phyloP scores from a whole-genome alignment of 179 eudicot genomes.

The Spergularia azorica region DNA sequence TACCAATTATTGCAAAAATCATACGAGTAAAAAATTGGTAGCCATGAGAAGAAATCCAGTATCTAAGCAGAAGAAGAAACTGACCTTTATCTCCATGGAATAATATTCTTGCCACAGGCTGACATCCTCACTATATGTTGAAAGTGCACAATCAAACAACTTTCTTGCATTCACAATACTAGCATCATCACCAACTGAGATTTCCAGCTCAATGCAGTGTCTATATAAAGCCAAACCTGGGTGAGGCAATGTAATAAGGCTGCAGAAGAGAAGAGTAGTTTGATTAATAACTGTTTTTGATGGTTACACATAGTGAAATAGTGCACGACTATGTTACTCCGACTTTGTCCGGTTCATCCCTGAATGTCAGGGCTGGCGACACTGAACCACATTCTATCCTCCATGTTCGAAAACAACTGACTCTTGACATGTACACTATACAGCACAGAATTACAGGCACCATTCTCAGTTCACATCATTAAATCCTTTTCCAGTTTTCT shows the following conservation, averaged over 20 bases:
- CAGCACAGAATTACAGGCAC: background rate
- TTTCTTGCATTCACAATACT: conserved; percentile 60
- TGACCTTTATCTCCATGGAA: conserved; percentile 67
- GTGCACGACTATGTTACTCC: background rate
- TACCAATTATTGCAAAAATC: too few species aligned
- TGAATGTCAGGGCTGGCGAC: background rate
- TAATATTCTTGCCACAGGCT: conserved; percentile 74
- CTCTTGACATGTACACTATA: background rate
- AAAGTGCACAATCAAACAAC: conserved; percentile 71
- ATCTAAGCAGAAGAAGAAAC: background rate
- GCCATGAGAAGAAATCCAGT: background rate
- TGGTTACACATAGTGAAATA: background rate
- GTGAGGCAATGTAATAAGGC: conserved; percentile 65
- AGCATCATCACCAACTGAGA: conserved; percentile 51
- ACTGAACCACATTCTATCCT: too few species aligned
- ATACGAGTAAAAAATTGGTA: too few species aligned
- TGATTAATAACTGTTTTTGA: background rate
- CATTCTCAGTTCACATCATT: background rate
- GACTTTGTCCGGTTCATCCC: background rate
- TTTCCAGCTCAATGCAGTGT: conserved; percentile 77
- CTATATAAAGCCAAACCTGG: conserved; percentile 65
- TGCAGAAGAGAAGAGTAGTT: conserved; percentile 29
- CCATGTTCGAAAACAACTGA: too few species aligned
- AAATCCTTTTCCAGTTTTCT: too few species aligned
- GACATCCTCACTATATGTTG: conserved; percentile 61